Base-by-base conservation (phyloP, 192 early-diverging fungal genomes). In the Helicostylum pulchrum region DNA sequence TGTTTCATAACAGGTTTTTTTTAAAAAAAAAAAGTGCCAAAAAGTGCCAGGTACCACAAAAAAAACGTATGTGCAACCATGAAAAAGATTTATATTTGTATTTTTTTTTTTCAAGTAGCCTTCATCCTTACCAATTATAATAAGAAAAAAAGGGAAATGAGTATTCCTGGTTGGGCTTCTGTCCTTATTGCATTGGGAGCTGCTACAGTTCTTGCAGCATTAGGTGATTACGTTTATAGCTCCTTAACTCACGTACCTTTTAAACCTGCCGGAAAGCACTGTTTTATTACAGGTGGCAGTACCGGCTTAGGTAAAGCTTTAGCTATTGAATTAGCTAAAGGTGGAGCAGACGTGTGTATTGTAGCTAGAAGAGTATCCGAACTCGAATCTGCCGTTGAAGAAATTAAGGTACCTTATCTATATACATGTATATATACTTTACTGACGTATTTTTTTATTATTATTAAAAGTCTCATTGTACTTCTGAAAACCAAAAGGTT, bases 231-330 rank as follows among this genome's bases (percentile, higher is more conserved):
- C 10, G 9, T 76, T n/a, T 68, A 71, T 34, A 30, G 30, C 45
- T 30, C 50, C 6, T 30, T 64, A 2, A 68, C 61, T 14, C 61
- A 62, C 15, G 39, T 53, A 3, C 69, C 74, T 15, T 72, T 83
- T n/a, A 49, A 73, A 14, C 82, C 82, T 15, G 74, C 57, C 26
- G 73, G 64, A 62, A 84, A 88, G 68, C 87, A 89, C 71, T 86
- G 82, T 43, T 88, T 87, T 60, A 78, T 92, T 53, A 89, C 90
- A 0, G 90, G 90, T 54, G 88, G 87, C 61, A 89, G 88, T 67
- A 77, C 80, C n/a, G 90, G 90, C 0, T 77, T 90, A 10, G 88
- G 88, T 49, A 81, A 85, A 70, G 79, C 70, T 17, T 53, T 90
- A 0, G 87, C 86, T n/a, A 68, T 81, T 31, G 78, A 86, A 34